Conservation (phyloP, 805 yeast species). For the Cyberlindnera amylophila region DNA sequence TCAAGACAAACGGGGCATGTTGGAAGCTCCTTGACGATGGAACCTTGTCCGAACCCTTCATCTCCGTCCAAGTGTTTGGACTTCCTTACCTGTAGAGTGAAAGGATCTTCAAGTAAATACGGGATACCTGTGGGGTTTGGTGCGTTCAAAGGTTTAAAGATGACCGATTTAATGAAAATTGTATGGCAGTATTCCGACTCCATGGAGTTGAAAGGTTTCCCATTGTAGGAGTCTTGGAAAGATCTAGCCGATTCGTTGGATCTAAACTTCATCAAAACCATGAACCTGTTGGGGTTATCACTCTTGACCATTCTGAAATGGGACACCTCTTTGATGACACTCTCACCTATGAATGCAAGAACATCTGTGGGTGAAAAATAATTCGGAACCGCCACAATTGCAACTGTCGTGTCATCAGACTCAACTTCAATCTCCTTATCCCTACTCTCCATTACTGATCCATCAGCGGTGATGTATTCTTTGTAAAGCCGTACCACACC, state of each 20-base stretch:
- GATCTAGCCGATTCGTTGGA: constrained; percentile 50
- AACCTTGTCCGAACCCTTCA: constrained; percentile 8
- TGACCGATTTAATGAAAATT: constrained; percentile 50
- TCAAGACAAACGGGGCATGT: constrained; percentile 93
- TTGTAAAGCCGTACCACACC: constrained; percentile 71
- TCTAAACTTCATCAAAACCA: constrained; percentile 75
- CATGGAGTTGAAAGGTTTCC: constrained; percentile 75
- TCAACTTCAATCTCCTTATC: constrained; percentile 26
- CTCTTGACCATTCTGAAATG: constrained; percentile 73
- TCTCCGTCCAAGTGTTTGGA: constrained; percentile 11
- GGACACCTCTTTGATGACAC: constrained; percentile 48
- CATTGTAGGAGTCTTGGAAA: constrained; percentile 66
- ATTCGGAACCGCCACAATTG: constrained; percentile 82
- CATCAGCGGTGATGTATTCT: constrained; percentile 30
- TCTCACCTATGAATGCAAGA: constrained; percentile 73
- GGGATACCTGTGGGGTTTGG: constrained; percentile 45
- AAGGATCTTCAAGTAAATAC: constrained; percentile 69
- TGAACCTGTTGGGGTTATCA: constrained; percentile 60
- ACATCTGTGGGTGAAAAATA: constrained; percentile 84
- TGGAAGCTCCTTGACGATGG: constrained; percentile 59
- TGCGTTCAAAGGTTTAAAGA: constrained; percentile 24
- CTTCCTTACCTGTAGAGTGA: constrained; percentile 38
- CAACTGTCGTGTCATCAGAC: constrained; percentile 64
- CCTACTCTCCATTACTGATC: neutral
- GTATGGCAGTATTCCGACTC: constrained; percentile 86